These are phyloP conservation scores for Phytophthora pinifolia DNA, from an alignment of 352 stramenopile species.

Conservation along the genomic window DNA sequence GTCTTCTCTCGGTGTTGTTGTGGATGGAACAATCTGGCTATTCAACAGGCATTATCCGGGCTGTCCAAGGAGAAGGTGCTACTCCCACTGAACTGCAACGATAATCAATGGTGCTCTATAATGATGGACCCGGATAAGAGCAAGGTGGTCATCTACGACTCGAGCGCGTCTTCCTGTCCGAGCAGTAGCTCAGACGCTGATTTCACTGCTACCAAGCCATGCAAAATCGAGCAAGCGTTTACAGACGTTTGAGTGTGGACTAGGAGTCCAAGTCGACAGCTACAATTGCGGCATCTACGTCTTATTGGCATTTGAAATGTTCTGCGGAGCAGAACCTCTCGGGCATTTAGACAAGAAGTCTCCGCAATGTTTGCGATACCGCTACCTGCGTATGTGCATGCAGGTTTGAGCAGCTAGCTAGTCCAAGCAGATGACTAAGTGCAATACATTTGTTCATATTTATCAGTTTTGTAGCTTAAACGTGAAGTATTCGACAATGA, in stretches of 20 bases:
- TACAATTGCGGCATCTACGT: slow-evolving; percentile 21
- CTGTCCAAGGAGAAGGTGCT: slow-evolving; percentile 1
- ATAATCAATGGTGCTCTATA: slow-evolving; percentile 19
- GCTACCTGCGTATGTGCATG: slow-evolving; percentile 2
- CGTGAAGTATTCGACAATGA: no score
- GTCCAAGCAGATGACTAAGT: neutral
- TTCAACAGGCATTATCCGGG: neutral
- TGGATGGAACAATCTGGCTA: neutral
- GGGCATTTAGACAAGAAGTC: neutral
- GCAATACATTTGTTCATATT: neutral
- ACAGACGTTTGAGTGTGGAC: neutral
- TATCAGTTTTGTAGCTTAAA: no score
- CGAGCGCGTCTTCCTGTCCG: slow-evolving; percentile 10
- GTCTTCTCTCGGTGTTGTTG: slow-evolving; percentile 2
- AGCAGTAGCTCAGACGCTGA: neutral
- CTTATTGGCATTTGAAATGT: slow-evolving; percentile 13
- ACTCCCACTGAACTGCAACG: slow-evolving; percentile 14
- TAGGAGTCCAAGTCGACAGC: slow-evolving; percentile 12
- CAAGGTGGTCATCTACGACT: slow-evolving; percentile 5
- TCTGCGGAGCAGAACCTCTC: no score
- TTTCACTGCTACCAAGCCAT: neutral
- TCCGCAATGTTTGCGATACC: neutral
- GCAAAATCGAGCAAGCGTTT: neutral
- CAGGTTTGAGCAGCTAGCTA: neutral
- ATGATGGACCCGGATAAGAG: slow-evolving; percentile 8